These are phyloP conservation scores for Arthrobotrys conoides DNA, from an alignment of 2,329 filamentous ascomycete genomes.

Conservation along the genomic window DNA sequence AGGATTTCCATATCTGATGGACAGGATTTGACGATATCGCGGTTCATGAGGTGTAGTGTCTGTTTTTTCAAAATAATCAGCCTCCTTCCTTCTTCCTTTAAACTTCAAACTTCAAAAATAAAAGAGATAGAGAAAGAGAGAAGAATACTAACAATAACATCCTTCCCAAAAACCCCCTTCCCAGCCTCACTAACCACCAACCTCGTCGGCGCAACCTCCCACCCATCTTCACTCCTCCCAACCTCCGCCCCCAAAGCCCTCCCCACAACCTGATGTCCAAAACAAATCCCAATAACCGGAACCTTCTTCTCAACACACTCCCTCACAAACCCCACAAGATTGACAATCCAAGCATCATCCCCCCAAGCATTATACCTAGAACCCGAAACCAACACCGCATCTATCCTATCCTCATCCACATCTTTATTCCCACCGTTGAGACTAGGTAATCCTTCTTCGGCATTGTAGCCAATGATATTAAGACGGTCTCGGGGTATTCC, in stretches of 20 bases:
- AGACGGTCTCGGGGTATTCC: conserved; percentile 66
- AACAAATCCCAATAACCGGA: conserved; percentile 82
- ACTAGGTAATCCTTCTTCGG: conserved; percentile 69
- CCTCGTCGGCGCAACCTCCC: conserved; percentile 82
- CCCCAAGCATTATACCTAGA: conserved; percentile 79
- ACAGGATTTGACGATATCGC: conserved; percentile 77
- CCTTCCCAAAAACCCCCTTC: conserved; percentile 79
- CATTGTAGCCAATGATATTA: conserved; percentile 34
- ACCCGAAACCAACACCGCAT: conserved; percentile 86
- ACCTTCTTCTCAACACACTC: conserved; percentile 74
- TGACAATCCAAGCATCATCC: conserved; percentile 80
- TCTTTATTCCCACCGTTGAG: conserved; percentile 66
- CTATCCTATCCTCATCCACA: conserved; percentile 73
- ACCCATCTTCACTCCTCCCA: conserved; percentile 77
- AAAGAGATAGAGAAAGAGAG: background rate
- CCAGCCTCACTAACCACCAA: conserved; percentile 79
- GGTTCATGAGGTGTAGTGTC: conserved; percentile 88
- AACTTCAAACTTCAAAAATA: no score
- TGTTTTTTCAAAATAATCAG: conserved; percentile 68
- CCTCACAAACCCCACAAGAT: conserved; percentile 78
- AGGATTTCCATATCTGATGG: conserved; percentile 76
- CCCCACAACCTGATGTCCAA: conserved; percentile 87
- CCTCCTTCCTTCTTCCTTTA: background rate
- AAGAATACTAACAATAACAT: conserved; percentile 62
- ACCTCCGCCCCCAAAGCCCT: conserved; percentile 80